phyloP scores from a whole-genome alignment of 164 flowering plant genomes.

The Piper longum region DNA sequence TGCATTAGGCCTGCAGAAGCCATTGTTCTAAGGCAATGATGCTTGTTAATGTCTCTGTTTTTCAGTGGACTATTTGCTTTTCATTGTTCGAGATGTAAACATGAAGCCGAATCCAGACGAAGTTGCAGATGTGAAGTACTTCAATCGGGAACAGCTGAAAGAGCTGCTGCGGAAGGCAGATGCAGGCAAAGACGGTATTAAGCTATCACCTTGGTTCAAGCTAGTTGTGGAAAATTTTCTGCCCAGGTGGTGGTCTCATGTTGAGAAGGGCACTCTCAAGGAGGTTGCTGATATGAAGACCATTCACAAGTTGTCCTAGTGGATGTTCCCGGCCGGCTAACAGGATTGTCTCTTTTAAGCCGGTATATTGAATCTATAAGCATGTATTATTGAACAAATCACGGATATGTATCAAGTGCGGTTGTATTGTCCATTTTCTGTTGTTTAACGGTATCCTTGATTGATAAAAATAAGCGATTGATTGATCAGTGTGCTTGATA shows the following conservation, averaged over 20 bases:
- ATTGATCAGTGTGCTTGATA: too few relatives aligned
- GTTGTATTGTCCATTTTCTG: too few relatives aligned
- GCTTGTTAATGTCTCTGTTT: slow-evolving; percentile 2
- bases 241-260: slow-evolving; percentile 93
- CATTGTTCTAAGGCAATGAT: not conserved
- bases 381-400: not conserved
- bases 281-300: slow-evolving; percentile 78
- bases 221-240: slow-evolving; percentile 83
- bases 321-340: not conserved
- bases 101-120: slow-evolving; percentile 82
- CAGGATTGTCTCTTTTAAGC: not conserved
- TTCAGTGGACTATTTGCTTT: slow-evolving; percentile 91
- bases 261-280: slow-evolving; percentile 55
- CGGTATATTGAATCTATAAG: not conserved
- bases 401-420: not conserved
- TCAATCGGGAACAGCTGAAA: slow-evolving; percentile 59
- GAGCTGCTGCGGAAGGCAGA: slow-evolving; percentile 82
- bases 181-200: slow-evolving; percentile 80
- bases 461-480: too few relatives aligned
- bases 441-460: too few relatives aligned
- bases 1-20: too few relatives aligned
- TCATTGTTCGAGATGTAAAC: slow-evolving; percentile 71
- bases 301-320: slow-evolving; percentile 51
- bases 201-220: slow-evolving; percentile 94
- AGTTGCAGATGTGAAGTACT: slow-evolving; percentile 69